A percentile compares a stretch with the other conserved stretches of the same genome.
phyloP scores from a whole-genome alignment of 345 rosid species.

The Chamaenerion angustifolium region DNA sequence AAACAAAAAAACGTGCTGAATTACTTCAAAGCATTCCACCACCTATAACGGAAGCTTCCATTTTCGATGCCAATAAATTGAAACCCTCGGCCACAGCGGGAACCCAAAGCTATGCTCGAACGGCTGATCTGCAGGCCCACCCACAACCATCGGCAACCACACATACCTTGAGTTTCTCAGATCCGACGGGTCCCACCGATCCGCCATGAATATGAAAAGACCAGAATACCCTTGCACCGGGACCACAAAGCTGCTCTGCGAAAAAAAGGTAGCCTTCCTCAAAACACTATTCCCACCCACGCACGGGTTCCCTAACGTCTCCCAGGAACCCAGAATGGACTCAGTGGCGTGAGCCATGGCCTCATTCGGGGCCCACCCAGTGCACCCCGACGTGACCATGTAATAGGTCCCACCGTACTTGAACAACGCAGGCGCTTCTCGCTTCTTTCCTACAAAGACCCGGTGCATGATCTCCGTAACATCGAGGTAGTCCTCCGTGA shows the following conservation, averaged over 20 bases:
- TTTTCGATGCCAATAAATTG: conserved; percentile 77
- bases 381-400: conserved; percentile 88
- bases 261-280: conserved; percentile 56
- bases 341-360: conserved; percentile 72
- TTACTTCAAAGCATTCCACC: background rate
- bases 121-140: conserved; percentile 65
- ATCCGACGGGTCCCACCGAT: conserved; percentile 88
- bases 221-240: conserved; percentile 57
- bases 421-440: conserved; percentile 88
- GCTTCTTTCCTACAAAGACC: conserved; percentile 49
- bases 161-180: conserved; percentile 76
- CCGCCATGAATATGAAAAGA: conserved; percentile 72
- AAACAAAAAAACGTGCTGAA: background rate
- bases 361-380: conserved; percentile 97
- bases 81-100: conserved; percentile 69
- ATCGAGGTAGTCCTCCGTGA: conserved; percentile 57
- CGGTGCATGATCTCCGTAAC: conserved; percentile 34
- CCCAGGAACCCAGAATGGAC: conserved; percentile 91
- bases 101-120: conserved; percentile 56
- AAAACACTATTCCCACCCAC: conserved; percentile 65
- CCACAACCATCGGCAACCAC: conserved; percentile 72
- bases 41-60: conserved; percentile 54
- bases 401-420: conserved; percentile 66
- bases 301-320: conserved; percentile 82
- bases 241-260: conserved; percentile 76